Conservation (phyloP, 1,284 basidiomycete species). For the Cystobasidiaceae sp. region DNA sequence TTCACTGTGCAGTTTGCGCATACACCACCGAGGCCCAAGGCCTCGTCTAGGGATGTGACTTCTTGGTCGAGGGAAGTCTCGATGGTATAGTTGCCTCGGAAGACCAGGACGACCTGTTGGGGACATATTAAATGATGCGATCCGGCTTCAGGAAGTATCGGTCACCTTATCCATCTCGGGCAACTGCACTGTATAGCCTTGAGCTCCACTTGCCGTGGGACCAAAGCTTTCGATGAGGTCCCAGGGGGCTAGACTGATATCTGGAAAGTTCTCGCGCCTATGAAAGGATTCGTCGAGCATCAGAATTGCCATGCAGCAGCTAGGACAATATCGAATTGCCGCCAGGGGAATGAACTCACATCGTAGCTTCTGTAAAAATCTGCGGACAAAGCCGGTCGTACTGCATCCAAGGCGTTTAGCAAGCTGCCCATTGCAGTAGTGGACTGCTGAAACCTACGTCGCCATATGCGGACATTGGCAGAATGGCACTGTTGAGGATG, state of each 20-base stretch:
- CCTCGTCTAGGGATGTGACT: background rate
- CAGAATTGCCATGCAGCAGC: too few relatives aligned
- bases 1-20: constrained; percentile 31
- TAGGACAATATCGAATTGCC: too few relatives aligned
- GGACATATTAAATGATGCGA: too few relatives aligned
- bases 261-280: constrained; percentile 25
- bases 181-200: constrained; percentile 28
- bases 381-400: constrained; percentile 10
- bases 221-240: constrained; percentile 12
- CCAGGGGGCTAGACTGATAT: constrained; percentile 12
- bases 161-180: constrained; percentile 29
- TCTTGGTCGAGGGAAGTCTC: constrained; percentile 13
- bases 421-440: background rate
- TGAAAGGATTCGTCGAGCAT: background rate
- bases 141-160: too few relatives aligned
- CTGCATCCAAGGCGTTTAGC: background rate
- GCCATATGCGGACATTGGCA: constrained; percentile 29
- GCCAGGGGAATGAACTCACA: too few relatives aligned
- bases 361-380: constrained; percentile 1
- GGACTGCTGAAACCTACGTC: background rate
- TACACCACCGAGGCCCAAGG: constrained; percentile 19
- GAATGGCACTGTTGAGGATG: constrained; percentile 8
- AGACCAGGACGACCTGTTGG: constrained; percentile 31
- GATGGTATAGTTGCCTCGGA: constrained; percentile 28
- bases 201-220: constrained; percentile 10